Base-by-base conservation (phyloP, 768 basidiomycete species). In the Serendipita sp. region DNA sequence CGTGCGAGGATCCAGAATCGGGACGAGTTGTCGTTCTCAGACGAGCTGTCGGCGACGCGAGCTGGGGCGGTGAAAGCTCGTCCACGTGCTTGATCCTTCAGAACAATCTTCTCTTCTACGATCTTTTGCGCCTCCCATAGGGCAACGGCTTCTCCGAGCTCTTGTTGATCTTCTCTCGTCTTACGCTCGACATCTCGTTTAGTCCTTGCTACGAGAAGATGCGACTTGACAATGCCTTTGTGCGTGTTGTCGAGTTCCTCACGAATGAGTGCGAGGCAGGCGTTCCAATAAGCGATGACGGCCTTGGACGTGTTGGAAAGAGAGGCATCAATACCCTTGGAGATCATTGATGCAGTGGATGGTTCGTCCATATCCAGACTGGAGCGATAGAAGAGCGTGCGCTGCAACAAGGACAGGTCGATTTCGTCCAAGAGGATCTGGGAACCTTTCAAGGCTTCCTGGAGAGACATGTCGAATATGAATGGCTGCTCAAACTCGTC, bases 371-470 rank as follows among this genome's bases (percentile, higher is more conserved):
- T 58, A n/a, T 58, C 53, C 24, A 58, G 53, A 28, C 53, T 58
- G 20, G 53, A 58, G 11, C 53, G 53, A 31, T 58, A 58, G 30
- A 58, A 58, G 53, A 58, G 53, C 31, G 53, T 58, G 24, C 53
- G 24, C 31, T 58, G 53, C 4, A 58, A 24, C 11, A 58, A 20
- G 20, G 53, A 58, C 11, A 58, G 53, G 30, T 58, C 53, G 30
- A 58, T 58, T 31, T 58, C 53, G 3, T 58, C 53, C 24, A 58
- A 31, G 9, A 58, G 53, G 20, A 58, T 58, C 26, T 58, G 53
- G 2, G 53, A 58, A 31, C 53, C 53, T 9, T 34, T 58, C 24
- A 58, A 31, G 30, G 53, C 53, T 24, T 58, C 53, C 31, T 58
- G 53, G 31, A 58, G 53, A 22, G 53, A 58, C 53, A 58, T 58